These are phyloP conservation scores for Gillenia trifoliata DNA, from an alignment of 306 rosid species.

Conservation along the genomic window DNA sequence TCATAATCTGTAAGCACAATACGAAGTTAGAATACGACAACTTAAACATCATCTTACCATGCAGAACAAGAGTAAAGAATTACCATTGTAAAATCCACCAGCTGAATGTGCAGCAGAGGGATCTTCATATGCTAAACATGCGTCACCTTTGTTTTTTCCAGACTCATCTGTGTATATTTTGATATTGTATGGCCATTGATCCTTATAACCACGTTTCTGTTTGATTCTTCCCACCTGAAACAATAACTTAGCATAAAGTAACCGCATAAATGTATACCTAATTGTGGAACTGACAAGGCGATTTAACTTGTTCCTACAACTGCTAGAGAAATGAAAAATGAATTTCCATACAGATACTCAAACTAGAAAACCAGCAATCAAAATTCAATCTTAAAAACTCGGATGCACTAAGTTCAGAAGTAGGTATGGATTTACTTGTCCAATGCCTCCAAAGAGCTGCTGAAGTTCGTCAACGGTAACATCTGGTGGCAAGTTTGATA, in stretches of 20 bases:
- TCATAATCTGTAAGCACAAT: slow-evolving; percentile 57
- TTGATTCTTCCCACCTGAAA: slow-evolving; percentile 92
- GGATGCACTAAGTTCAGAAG: slow-evolving; percentile 14
- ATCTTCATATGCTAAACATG: slow-evolving; percentile 87
- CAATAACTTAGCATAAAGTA: neutral
- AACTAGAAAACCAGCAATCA: neutral
- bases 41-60: neutral
- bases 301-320: neutral
- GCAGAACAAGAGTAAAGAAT: slow-evolving; percentile 4
- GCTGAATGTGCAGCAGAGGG: slow-evolving; percentile 98
- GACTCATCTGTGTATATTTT: slow-evolving; percentile 87
- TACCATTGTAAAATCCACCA: slow-evolving; percentile 87
- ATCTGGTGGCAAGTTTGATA: slow-evolving; percentile 91
- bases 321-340: neutral
- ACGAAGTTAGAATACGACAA: slow-evolving; percentile 11
- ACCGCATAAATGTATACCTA: neutral
- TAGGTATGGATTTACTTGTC: slow-evolving; percentile 68
- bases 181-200: slow-evolving; percentile 98
- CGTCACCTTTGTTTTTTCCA: slow-evolving; percentile 96
- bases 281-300: neutral
- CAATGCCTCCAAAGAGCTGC: slow-evolving; percentile 98
- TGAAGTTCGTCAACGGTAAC: slow-evolving; percentile 83
- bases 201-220: slow-evolving; percentile 97
- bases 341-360: neutral
- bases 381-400: neutral